Evolutionary conservation across 345 rosid species (phyloP).

Genomic region (Syzygium jambos): DNA sequence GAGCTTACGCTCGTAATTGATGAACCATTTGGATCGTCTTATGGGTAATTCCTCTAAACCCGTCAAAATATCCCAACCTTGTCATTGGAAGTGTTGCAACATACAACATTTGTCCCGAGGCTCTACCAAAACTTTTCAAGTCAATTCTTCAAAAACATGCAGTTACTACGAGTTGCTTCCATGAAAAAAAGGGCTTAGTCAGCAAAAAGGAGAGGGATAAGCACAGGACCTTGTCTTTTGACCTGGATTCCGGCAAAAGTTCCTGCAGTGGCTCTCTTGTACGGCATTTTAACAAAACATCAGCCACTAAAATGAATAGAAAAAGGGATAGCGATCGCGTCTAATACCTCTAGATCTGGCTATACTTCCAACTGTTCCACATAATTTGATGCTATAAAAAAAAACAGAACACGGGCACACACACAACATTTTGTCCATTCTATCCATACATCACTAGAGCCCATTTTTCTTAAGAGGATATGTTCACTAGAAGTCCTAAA

Average conservation of each 20-base stretch:
- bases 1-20: neutral
- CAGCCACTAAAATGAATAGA: neutral
- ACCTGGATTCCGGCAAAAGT: too few species aligned
- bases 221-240: too few species aligned
- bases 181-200: too few species aligned
- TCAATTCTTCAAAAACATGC: too few species aligned
- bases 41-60: neutral
- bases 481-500: too few species aligned
- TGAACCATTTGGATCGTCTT: neutral
- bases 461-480: too few species aligned
- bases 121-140: too few species aligned
- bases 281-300: neutral
- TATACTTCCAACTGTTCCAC: neutral
- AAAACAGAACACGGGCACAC: neutral
- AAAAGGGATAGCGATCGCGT: neutral
- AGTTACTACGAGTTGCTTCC: too few species aligned
- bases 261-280: fast-evolving
- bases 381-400: neutral
- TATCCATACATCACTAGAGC: neutral
- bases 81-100: too few species aligned
- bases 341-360: neutral
- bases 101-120: too few species aligned
- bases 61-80: too few species aligned
- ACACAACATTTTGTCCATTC: neutral
- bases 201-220: too few species aligned